These are phyloP conservation scores for Cryptococcus depauperatus DNA, from an alignment of 1,284 basidiomycete species.

Conservation along the genomic window DNA sequence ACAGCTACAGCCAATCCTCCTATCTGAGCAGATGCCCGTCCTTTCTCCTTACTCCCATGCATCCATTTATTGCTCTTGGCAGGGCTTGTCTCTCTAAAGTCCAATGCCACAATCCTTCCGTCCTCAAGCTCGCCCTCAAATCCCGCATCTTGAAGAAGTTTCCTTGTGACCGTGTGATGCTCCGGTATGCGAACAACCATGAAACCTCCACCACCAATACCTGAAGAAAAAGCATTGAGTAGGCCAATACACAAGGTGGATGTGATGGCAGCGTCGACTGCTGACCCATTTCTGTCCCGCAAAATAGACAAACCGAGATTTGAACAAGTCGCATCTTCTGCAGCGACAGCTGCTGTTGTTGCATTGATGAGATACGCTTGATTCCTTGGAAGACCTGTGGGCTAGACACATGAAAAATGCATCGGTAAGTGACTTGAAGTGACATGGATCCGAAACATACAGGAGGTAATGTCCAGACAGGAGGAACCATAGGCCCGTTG, in stretches of 20 bases:
- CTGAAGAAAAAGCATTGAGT: conserved; percentile 74
- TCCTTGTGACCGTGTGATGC: conserved; percentile 2
- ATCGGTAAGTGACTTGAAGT: background rate
- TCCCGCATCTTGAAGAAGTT: conserved; percentile 1
- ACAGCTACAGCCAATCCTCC: conserved; percentile 78
- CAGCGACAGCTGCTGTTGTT: conserved; percentile 70
- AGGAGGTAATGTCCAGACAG: conserved; percentile 30
- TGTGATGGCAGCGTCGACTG: conserved; percentile 78
- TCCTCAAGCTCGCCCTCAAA: conserved; percentile 8
- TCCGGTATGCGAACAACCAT: conserved; percentile 74
- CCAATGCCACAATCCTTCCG: conserved; percentile 53
- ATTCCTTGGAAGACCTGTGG: conserved; percentile 50
- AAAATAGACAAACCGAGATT: conserved; percentile 68
- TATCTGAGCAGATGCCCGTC: conserved; percentile 60
- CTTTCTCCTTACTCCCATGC: conserved; percentile 58
- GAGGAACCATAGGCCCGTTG: conserved; percentile 30
- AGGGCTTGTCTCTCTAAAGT: conserved; percentile 84
- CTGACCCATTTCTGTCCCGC: conserved; percentile 70
- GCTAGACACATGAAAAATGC: conserved; percentile 15
- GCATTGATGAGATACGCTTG: conserved; percentile 67
- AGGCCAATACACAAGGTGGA: conserved; percentile 76
- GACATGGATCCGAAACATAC: conserved; percentile 8
- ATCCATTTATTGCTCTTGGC: conserved; percentile 62
- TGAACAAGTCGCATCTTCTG: conserved; percentile 76
- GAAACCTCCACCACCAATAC: conserved; percentile 86